Percentiles rank a stretch among this genome's conserved stretches.
phyloP scores from a whole-genome alignment of 495 filamentous ascomycete genomes.

The Trichocladium uniseriatum region DNA sequence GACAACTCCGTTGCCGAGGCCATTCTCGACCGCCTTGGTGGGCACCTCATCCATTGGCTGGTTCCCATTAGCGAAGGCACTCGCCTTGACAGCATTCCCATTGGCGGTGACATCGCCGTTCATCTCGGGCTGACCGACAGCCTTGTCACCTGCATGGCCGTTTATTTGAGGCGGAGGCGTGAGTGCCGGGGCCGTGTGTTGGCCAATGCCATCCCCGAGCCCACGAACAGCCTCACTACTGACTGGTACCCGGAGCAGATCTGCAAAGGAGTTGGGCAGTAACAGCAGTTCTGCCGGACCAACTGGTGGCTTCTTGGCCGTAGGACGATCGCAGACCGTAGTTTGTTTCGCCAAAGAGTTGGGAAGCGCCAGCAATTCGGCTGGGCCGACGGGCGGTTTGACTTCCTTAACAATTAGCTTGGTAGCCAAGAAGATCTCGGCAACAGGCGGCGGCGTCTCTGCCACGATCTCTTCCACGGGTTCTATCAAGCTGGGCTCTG shows the following conservation, averaged over 20 bases:
- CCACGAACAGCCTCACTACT: neutral
- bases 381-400: constrained; percentile 22
- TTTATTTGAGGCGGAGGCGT: neutral
- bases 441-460: neutral
- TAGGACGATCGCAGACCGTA: neutral
- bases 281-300: constrained; percentile 24
- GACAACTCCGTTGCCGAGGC: neutral
- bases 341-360: constrained; percentile 11
- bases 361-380: constrained; percentile 20
- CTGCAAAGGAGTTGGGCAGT: constrained; percentile 24
- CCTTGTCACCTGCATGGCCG: neutral
- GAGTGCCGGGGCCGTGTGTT: neutral
- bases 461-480: neutral
- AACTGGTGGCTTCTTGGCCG: constrained; percentile 13
- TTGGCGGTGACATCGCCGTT: neutral
- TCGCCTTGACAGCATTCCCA: constrained; percentile 12
- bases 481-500: neutral
- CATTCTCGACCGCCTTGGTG: neutral
- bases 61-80: constrained; percentile 9
- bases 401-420: neutral
- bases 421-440: neutral
- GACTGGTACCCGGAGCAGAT: constrained; percentile 7
- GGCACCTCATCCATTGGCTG: neutral
- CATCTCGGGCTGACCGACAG: neutral
- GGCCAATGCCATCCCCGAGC: neutral